Base-by-base conservation (phyloP, 2,329 filamentous ascomycete species). In the Botryotinia globosa region DNA sequence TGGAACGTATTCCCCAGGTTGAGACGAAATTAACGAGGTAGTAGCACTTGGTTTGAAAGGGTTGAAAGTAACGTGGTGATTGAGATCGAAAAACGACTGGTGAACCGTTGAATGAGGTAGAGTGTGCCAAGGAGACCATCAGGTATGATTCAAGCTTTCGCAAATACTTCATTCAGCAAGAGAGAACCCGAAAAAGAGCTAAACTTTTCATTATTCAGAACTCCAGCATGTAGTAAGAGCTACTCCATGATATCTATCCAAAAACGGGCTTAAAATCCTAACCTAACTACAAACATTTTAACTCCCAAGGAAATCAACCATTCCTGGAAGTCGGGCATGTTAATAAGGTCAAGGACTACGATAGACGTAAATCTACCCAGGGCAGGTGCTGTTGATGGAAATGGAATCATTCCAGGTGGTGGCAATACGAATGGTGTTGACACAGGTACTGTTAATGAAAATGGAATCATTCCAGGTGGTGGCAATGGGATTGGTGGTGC, bases 121-220 rank as follows among this genome's bases (percentile, higher is more conserved):
- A 18, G 8, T 66, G 22, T 39, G 34, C 34, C 64, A 34, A 51
- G 1, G 44, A 66, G 29, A 37, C 44, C 22, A n/a, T 56, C 16
- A 18, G 2, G 6, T n/a, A 54, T 16, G 25, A 25, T n/a, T 14
- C 25, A n/a, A n/a, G 25, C 22, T 22, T 45, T 22, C 44, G 1
- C 44, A 7, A 22, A 22, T 45, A 45, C 18, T 44, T 4, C 42
- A 20, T 22, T 45, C 7, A 7, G 20, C 45, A 48, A 48, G 20
- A 48, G 8, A 22, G 45, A 22, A 7, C 20, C 45, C 20, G 14
- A 29, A 6, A 48, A n/a, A 51, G 12, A 51, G 25, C 22, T 51
- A 1, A 0, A 1, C 7, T 7, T n/a, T 16, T n/a, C 25, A 12
- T 10, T 14, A 3, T n/a, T 51, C 25, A n/a, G 5, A n/a, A 12